These are phyloP conservation scores for Pythium sukuiense DNA, from an alignment of 352 stramenopile species.

Conservation along the genomic window DNA sequence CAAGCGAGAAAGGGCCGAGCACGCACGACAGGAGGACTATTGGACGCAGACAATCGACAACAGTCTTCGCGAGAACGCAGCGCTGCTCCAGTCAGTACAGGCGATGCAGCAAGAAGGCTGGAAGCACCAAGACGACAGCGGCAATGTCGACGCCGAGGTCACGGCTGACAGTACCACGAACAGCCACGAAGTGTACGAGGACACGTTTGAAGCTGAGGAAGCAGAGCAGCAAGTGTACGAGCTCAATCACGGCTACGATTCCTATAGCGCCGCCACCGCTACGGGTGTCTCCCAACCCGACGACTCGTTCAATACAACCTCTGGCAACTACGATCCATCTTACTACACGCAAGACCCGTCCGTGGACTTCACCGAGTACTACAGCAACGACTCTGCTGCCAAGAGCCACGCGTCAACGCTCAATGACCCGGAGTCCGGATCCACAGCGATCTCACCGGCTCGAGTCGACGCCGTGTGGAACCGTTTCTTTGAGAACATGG, in stretches of 20 bases:
- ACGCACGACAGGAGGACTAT: slow-evolving; percentile 43
- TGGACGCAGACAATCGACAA: slow-evolving; percentile 47
- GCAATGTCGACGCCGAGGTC: background rate
- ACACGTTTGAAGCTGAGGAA: slow-evolving; percentile 7
- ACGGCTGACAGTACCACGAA: slow-evolving; percentile 12
- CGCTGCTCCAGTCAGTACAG: slow-evolving; percentile 39
- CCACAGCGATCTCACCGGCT: slow-evolving; percentile 32
- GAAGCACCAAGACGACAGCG: slow-evolving; percentile 16
- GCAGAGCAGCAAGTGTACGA: background rate
- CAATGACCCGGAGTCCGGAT: background rate
- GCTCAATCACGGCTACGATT: background rate
- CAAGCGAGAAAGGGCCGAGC: slow-evolving; percentile 47
- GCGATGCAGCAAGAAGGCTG: slow-evolving; percentile 36
- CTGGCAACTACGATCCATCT: background rate
- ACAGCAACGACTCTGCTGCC: background rate
- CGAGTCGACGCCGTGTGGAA: slow-evolving; percentile 74
- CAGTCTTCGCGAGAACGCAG: slow-evolving; percentile 50
- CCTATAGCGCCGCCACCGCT: background rate
- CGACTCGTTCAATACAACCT: background rate
- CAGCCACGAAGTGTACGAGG: slow-evolving; percentile 20
- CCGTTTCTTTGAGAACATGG: slow-evolving; percentile 76
- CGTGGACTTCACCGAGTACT: background rate
- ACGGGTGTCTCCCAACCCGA: background rate
- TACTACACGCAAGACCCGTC: slow-evolving; percentile 6
- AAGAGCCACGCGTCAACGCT: background rate